phyloP scores from a whole-genome alignment of 129 eudicot species.

The Gnaphalium uliginosum region DNA sequence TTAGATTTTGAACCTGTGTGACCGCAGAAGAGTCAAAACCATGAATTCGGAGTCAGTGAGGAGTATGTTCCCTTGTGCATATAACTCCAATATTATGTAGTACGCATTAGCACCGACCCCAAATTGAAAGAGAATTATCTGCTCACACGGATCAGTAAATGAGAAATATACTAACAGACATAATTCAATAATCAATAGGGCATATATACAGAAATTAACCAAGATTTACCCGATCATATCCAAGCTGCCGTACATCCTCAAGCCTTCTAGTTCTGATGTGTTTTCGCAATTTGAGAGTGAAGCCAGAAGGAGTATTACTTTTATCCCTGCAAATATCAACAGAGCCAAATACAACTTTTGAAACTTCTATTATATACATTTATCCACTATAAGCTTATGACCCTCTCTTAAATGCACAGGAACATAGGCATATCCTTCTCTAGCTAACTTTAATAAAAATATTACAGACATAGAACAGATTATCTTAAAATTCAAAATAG shows the following conservation, averaged over 20 bases:
- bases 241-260: conserved; percentile 96
- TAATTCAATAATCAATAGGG: neutral
- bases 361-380: neutral
- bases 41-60: conserved; percentile 81
- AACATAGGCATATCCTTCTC: neutral
- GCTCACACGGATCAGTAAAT: conserved; percentile 22
- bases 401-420: neutral
- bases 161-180: conserved; percentile 3
- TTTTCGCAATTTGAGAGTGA: conserved; percentile 87
- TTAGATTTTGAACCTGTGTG: conserved; percentile 67
- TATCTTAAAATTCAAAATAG: neutral
- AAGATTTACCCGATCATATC: conserved; percentile 83
- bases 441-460: neutral
- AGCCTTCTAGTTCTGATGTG: conserved; percentile 96
- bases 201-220: neutral
- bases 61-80: conserved; percentile 89
- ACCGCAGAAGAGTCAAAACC: conserved; percentile 93
- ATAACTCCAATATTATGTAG: conserved; percentile 83
- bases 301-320: conserved; percentile 96
- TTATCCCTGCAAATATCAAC: conserved; percentile 68
- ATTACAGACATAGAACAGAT: neutral
- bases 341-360: conserved; percentile 8
- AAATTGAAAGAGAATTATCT: conserved; percentile 91
- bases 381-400: conserved; percentile 12
- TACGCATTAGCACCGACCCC: conserved; percentile 88